Percentiles rank a stretch among this genome's conserved stretches.
Evolutionary conservation across 139 green algal species (phyloP).

Genomic region (Nannochloris sp.): DNA sequence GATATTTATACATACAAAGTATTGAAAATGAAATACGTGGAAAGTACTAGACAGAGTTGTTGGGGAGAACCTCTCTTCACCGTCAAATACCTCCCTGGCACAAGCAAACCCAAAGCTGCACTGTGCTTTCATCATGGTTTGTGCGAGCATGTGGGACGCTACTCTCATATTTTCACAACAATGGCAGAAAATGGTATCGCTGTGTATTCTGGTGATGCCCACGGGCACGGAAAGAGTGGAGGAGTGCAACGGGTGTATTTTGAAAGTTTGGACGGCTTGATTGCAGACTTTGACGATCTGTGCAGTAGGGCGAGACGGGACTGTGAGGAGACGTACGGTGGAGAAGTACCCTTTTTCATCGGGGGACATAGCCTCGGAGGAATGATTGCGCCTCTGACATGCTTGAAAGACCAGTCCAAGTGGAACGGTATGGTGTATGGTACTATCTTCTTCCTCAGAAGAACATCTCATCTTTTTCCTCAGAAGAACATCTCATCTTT

Average conservation of each 20-base stretch:
- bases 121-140: slow-evolving; percentile 54
- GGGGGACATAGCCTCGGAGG: slow-evolving; percentile 61
- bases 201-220: slow-evolving; percentile 29
- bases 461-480: too few species aligned
- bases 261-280: slow-evolving; percentile 8
- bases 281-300: slow-evolving; percentile 42
- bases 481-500: too few species aligned
- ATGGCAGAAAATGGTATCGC: slow-evolving; percentile 36
- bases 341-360: slow-evolving; percentile 26
- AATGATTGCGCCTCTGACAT: slow-evolving; percentile 34
- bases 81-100: background rate
- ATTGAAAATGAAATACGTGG: too few species aligned
- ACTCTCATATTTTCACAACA: slow-evolving; percentile 20
- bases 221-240: slow-evolving; percentile 5
- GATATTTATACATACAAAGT: too few species aligned
- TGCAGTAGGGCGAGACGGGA: slow-evolving; percentile 2
- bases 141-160: slow-evolving; percentile 44
- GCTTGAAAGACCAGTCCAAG: slow-evolving; percentile 25
- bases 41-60: background rate
- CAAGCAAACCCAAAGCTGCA: slow-evolving; percentile 6
- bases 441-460: too few species aligned
- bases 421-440: slow-evolving; percentile 27
- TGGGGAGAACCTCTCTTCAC: background rate
- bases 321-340: background rate
- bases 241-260: slow-evolving; percentile 6